phyloP scores from a whole-genome alignment of 352 stramenopile genomes.

The Globisporangium middletonii region DNA sequence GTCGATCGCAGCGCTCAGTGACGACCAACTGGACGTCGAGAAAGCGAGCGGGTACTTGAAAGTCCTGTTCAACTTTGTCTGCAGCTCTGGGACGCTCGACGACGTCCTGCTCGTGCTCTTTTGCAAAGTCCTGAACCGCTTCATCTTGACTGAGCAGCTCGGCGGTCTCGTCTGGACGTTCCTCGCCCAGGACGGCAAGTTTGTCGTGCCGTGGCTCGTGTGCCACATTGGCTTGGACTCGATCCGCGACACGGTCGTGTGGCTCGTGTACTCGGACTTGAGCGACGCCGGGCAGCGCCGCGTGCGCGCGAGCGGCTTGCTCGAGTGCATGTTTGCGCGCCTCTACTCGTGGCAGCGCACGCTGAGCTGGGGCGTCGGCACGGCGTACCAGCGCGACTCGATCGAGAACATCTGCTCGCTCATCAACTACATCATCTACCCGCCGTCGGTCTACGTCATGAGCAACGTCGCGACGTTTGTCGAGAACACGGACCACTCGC shows the following conservation, averaged over 20 bases:
- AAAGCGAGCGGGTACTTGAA: slow-evolving; percentile 64
- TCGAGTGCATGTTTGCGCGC: slow-evolving; percentile 71
- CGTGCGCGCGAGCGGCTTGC: slow-evolving; percentile 61
- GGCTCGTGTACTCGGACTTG: slow-evolving; percentile 83
- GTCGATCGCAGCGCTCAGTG: slow-evolving; percentile 21
- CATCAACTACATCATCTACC: slow-evolving; percentile 85
- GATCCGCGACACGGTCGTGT: slow-evolving; percentile 78
- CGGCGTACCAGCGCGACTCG: slow-evolving; percentile 78
- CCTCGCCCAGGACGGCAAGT: slow-evolving; percentile 56
- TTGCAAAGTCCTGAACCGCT: slow-evolving; percentile 83
- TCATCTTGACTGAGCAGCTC: slow-evolving; percentile 67
- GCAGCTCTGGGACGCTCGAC: slow-evolving; percentile 51
- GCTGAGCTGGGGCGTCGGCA: slow-evolving; percentile 78
- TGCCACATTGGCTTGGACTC: slow-evolving; percentile 81
- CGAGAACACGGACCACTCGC: slow-evolving; percentile 72
- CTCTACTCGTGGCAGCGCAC: slow-evolving; percentile 80
- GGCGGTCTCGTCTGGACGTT: slow-evolving; percentile 65
- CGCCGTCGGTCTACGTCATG: slow-evolving; percentile 83
- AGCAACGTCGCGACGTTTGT: slow-evolving; percentile 79
- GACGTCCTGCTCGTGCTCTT: slow-evolving; percentile 79
- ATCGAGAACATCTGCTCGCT: slow-evolving; percentile 84
- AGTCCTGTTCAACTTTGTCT: slow-evolving; percentile 82
- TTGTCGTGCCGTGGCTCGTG: slow-evolving; percentile 70
- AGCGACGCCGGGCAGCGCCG: slow-evolving; percentile 51
- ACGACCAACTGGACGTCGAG: slow-evolving; percentile 53